Evolutionary conservation across 2,329 filamentous ascomycete species (phyloP).

Genomic region (Penicillium sp.): DNA sequence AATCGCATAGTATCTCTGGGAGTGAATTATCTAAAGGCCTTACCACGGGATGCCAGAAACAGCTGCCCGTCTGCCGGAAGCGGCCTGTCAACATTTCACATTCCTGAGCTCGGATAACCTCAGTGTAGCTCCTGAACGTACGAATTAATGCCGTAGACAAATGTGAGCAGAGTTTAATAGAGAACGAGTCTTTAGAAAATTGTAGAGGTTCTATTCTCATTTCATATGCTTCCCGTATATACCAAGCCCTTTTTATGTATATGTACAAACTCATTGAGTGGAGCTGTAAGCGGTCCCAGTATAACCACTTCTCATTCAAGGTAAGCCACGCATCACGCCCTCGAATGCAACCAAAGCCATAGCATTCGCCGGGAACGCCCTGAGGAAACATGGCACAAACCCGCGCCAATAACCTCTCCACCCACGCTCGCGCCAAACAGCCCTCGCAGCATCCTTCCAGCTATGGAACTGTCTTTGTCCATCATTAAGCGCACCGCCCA

Average conservation of each 20-base stretch:
- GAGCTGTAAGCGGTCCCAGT: slow-evolving; percentile 9
- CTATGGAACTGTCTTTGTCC: slow-evolving; percentile 70
- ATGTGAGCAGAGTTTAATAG: neutral
- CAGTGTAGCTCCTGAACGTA: neutral
- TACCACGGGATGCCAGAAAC: slow-evolving; percentile 20
- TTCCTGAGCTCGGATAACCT: slow-evolving; percentile 18
- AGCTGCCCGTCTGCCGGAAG: slow-evolving; percentile 25
- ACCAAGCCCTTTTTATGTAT: slow-evolving; percentile 11
- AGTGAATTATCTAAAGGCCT: neutral
- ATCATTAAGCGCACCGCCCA: slow-evolving; percentile 73
- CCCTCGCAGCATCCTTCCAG: slow-evolving; percentile 80
- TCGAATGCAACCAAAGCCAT: slow-evolving; percentile 94
- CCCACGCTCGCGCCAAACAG: slow-evolving; percentile 78
- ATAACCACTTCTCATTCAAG: slow-evolving; percentile 33
- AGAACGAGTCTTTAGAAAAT: neutral
- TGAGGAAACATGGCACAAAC: slow-evolving; percentile 89
- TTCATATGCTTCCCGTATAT: slow-evolving; percentile 1
- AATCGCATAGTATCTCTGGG: slow-evolving; percentile 1
- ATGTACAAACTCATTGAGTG: slow-evolving; percentile 18
- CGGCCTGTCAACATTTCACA: slow-evolving; percentile 21
- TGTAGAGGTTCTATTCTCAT: neutral
- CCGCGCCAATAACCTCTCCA: slow-evolving; percentile 88
- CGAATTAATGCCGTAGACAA: neutral
- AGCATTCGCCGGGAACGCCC: slow-evolving; percentile 95
- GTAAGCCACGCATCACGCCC: slow-evolving; percentile 74